A percentile compares a stretch with the other conserved stretches of the same genome.
phyloP scores from a whole-genome alignment of 495 filamentous ascomycete genomes.

The Platismatia glauca region DNA sequence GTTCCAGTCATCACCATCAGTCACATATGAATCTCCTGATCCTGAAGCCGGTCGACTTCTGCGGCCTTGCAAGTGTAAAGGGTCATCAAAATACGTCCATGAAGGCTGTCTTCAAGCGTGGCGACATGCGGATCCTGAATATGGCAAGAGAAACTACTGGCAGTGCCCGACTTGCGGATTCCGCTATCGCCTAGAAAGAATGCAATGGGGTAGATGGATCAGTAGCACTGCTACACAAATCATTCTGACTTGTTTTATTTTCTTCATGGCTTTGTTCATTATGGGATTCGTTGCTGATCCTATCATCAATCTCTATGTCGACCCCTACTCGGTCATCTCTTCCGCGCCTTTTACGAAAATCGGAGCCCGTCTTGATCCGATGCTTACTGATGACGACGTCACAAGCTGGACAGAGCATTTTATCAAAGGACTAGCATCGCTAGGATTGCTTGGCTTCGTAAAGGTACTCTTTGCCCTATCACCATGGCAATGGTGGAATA shows the following conservation, averaged over 20 bases:
- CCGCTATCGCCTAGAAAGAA: constrained; percentile 68
- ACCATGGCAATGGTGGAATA: constrained; percentile 67
- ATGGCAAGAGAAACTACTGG: constrained; percentile 64
- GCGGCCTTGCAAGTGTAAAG: constrained; percentile 87
- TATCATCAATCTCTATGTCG: constrained; percentile 79
- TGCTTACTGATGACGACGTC: constrained; percentile 37
- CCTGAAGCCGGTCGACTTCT: constrained; percentile 74
- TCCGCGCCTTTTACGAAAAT: constrained; percentile 23
- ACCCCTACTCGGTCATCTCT: constrained; percentile 51
- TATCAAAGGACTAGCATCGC: constrained; percentile 71
- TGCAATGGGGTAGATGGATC: constrained; percentile 67
- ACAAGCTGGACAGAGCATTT: constrained; percentile 71
- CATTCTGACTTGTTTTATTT: constrained; percentile 56
- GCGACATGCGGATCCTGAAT: constrained; percentile 64
- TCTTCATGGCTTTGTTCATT: constrained; percentile 61
- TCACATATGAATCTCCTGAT: constrained; percentile 67
- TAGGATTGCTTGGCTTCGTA: constrained; percentile 77
- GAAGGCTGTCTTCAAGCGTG: constrained; percentile 85
- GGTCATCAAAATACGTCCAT: constrained; percentile 87
- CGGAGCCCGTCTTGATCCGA: constrained; percentile 19
- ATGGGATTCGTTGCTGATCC: constrained; percentile 90
- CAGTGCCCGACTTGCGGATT: constrained; percentile 85
- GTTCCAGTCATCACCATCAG: constrained; percentile 51
- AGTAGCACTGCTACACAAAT: constrained; percentile 57
- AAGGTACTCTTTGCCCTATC: constrained; percentile 68